Base-by-base conservation (phyloP, 495 filamentous ascomycete species). In the Rostrohypoxylon terebratum region DNA sequence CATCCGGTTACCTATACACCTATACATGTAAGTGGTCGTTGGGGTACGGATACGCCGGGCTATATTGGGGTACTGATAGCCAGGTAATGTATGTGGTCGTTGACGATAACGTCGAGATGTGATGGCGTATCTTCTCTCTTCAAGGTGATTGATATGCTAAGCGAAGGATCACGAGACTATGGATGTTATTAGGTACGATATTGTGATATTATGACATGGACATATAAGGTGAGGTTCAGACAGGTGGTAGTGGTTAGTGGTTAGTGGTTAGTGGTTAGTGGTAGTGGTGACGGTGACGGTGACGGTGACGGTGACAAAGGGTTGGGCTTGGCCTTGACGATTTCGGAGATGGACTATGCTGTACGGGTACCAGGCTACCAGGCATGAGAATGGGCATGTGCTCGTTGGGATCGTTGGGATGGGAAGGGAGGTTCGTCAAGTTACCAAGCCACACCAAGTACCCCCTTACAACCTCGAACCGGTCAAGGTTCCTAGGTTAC, bases 121-220 rank as follows among this genome's bases (percentile, higher is more conserved):
- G 18, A 60, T 74, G 63, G 62, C 36, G 64, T 67, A 66, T 36
- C 7, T 38, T 69, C 36, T 59, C 38, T 45, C 34, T 63, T 20
- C 38, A n/a, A 61, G 44, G 34, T 20, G 50, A 55, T 57, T 68
- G 58, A 53, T 62, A 68, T 50, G 42, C 11, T 45, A 21, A 50
- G 44, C 38, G 40, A 71, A 20, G 36, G 38, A 65, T 20, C 14
- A 14, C 14, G 38, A 13, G n/a, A 42, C n/a, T 42, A 42, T 42
- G 38, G 38, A 42, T 42, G 38, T 2, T 13, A 42, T 14, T 42
- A n/a, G n/a, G n/a, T n/a, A 14, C 14, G 38, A 11, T 42, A 42
- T 42, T 42, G 5, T 42, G 38, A 42, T 42, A 42, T 42, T 42
- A 63, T 23, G 42, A 50, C 21, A 68, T 51, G 59, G 51, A 55